Base-by-base conservation (phyloP, 768 basidiomycete species). In the Podaxis sp. region DNA sequence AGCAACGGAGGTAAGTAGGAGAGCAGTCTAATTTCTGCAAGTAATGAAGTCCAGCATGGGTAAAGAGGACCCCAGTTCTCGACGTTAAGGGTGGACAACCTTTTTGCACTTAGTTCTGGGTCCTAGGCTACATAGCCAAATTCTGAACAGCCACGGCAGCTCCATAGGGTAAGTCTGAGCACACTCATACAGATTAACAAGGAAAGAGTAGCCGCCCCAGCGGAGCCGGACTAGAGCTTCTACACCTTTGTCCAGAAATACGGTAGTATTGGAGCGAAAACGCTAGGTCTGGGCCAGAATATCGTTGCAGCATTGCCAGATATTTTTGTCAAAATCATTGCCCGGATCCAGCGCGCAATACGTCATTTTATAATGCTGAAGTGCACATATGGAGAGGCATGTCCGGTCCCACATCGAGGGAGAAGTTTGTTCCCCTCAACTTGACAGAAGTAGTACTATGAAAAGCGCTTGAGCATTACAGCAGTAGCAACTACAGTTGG, bases 401-500 rank as follows among this genome's bases (percentile, higher is more conserved):
- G 19, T 19, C 6, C 6, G n/a, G 17, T 2, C 43, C 43, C 17
- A 19, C 43, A 46, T n/a, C 43, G 17, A 46, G 43, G 43, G 17
- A 46, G 43, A 46, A n/a, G 19, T 1, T 46, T 19, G 43, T 46
- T n/a, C 19, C 19, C 43, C 17, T 46, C 43, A 46, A 46, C 15
- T 19, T 17, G 17, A 19, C 17, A 19, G 43, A 46, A 19, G 43
- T 46, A n/a, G 15, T 46, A 6, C n/a, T 17, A 4, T 46, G 43
- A 8, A 7, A 7, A 19, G 1, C 17, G n/a, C 43, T 46, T 67
- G 66, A 9, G 66, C 66, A 2, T 17, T 19, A 22, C 67, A 59
- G 2, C 56, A 59, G 50, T 68, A 65, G 38, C 65, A 70, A 27
- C 68, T 67, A 33, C 65, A 68, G 29, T 64, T 68, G 50, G 46